Percentiles rank a stretch among this genome's conserved stretches.
phyloP scores from a whole-genome alignment of 2,329 filamentous ascomycete species.

The Xylariaceae sp. region DNA sequence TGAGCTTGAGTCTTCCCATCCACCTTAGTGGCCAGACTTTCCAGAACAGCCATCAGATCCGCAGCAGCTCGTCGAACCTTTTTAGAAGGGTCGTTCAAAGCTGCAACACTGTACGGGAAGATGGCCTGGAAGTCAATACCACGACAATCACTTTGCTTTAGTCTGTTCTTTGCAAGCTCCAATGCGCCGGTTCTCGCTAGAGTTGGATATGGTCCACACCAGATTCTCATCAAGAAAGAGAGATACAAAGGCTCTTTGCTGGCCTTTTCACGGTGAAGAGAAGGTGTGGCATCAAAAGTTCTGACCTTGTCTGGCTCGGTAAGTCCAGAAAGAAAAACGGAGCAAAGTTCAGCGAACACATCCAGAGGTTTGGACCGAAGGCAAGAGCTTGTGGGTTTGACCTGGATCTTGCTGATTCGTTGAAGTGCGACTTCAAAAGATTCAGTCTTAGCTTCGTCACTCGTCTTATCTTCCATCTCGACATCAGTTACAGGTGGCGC shows the following conservation, averaged over 20 bases:
- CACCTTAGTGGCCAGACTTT: conserved; percentile 40
- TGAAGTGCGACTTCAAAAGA: conserved; percentile 25
- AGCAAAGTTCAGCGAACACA: conserved; percentile 56
- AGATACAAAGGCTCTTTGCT: conserved; percentile 63
- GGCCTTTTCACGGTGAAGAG: conserved; percentile 52
- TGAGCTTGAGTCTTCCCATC: conserved; percentile 31
- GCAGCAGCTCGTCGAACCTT: conserved; percentile 73
- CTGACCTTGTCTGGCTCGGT: conserved; percentile 35
- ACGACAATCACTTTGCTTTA: conserved; percentile 48
- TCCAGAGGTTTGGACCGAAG: conserved; percentile 47
- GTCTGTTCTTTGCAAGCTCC: conserved; percentile 54
- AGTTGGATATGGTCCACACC: conserved; percentile 67
- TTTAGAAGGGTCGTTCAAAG: conserved; percentile 70
- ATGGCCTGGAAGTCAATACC: conserved; percentile 70
- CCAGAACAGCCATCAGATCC: conserved; percentile 58
- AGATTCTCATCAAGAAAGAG: conserved; percentile 71
- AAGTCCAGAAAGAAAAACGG: conserved; percentile 48
- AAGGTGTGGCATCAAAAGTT: conserved; percentile 51
- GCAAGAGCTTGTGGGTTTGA: conserved; percentile 43
- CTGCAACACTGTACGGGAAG: conserved; percentile 74
- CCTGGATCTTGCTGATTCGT: conserved; percentile 28
- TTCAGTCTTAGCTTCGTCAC: conserved; percentile 15
- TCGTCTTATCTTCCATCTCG: conserved; percentile 41
- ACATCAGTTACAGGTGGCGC: conserved; percentile 47
- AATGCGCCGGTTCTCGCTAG: conserved; percentile 67